Evolutionary conservation across 73 alveolate genomes (phyloP).

Genomic region (Durusdinium trenchii): DNA sequence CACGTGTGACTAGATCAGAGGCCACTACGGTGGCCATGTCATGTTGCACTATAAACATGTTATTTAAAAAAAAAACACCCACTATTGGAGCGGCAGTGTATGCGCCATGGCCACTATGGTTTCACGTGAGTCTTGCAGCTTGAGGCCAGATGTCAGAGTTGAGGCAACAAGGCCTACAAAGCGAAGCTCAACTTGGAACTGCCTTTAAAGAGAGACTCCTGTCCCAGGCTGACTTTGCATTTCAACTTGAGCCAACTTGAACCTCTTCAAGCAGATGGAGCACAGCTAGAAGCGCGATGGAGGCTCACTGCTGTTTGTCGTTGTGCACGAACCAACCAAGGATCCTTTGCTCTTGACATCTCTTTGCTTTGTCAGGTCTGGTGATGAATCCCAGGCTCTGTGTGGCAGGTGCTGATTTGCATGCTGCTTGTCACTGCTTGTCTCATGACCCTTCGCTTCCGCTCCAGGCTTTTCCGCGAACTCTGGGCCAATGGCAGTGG

Average conservation of each 20-base stretch:
- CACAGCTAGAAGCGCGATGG: neutral
- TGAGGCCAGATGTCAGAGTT: no score
- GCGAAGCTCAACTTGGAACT: no score
- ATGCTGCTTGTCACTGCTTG: neutral
- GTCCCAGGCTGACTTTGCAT: slow-evolving; percentile 1
- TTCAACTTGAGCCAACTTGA: slow-evolving; percentile 31
- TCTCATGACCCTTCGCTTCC: neutral
- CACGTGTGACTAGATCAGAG: no score
- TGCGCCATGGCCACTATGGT: no score
- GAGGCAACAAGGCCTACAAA: no score
- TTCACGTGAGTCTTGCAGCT: no score
- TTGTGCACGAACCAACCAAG: neutral
- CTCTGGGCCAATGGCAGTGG: slow-evolving; percentile 79
- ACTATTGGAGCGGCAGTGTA: no score
- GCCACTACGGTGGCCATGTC: no score
- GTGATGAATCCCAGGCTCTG: slow-evolving; percentile 7
- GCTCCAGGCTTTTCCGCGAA: slow-evolving; percentile 29
- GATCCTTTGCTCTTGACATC: neutral
- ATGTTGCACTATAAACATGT: no score
- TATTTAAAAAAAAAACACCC: no score
- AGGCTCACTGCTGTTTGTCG: neutral
- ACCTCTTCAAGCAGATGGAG: slow-evolving; percentile 61
- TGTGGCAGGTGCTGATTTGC: neutral
- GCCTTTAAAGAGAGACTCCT: no score
- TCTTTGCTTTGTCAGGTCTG: neutral